Base-by-base conservation (phyloP, 495 filamentous ascomycete species). In the Penicillium odoratum region DNA sequence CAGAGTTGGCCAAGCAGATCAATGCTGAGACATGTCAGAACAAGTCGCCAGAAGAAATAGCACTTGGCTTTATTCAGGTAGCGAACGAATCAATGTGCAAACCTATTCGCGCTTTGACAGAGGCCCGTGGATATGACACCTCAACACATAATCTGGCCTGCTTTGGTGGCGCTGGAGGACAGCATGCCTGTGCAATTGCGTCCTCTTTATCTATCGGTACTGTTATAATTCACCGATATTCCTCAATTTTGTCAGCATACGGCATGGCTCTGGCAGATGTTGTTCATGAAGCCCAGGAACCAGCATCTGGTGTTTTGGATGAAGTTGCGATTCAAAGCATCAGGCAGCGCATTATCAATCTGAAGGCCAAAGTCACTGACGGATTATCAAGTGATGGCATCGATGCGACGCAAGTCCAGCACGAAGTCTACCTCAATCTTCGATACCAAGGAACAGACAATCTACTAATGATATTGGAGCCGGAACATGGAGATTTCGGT, bases 251-350 rank as follows among this genome's bases (percentile, higher is more conserved):
- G 0, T 97, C 92, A 0, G 94, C 94, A 3, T 98, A 97, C 61
- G 94, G 94, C 15, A 97, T 98, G 93, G 92, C 92, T 3, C 71
- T 98, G 25, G 94, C 94, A 5, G 93, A 98, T 67, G 92, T 97
- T 0, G 93, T 97, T 11, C 89, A 96, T 49, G 94, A 98, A 72
- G 79, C 85, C 34, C 93, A 97, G 64, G 91, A 93, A 62, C 94
- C 94, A 7, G 91, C 92, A 44, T 94, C 92, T 3, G 65, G 69
- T 21, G 44, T 67, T 56, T 34, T 78, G 69, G 63, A 38, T 21
- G 21, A 21, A 21, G 21, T 21, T 21, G 21, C 21, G 21, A 21
- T 21, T 21, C 21, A 21, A 21, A 21, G 21, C 21, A 21, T 21
- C 21, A 21, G 21, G 21, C 21, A 21, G 21, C 21, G 21, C 21